These are phyloP conservation scores for Klebsormidium nitens DNA, from an alignment of 139 green algal species.

Conservation along the genomic window DNA sequence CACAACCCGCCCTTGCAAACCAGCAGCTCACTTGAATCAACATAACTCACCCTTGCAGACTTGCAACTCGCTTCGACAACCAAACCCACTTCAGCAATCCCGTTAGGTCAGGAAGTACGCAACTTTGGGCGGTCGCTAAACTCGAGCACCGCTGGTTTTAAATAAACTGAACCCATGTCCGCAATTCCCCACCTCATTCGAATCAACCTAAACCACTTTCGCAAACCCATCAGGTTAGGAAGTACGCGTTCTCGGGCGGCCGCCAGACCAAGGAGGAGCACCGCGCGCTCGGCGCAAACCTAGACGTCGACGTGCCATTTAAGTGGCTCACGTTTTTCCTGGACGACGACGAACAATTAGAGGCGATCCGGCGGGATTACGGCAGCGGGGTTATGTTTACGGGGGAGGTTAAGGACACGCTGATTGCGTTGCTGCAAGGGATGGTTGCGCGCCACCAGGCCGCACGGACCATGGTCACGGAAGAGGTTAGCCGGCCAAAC, in stretches of 20 bases:
- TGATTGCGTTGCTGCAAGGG: constrained; percentile 78
- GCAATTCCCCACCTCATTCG: too few species aligned
- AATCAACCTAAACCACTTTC: too few species aligned
- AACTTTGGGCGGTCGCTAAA: too few species aligned
- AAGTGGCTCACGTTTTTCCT: constrained; percentile 99
- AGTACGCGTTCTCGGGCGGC: constrained; percentile 87
- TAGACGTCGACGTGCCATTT: constrained; percentile 78
- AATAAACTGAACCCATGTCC: too few species aligned
- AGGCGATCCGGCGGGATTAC: constrained; percentile 77
- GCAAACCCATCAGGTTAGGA: constrained; percentile 37
- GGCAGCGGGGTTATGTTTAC: constrained; percentile 82
- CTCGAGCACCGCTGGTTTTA: too few species aligned
- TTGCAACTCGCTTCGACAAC: too few species aligned
- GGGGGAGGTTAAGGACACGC: constrained; percentile 86
- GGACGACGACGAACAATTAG: constrained; percentile 81
- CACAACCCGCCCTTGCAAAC: too few species aligned
- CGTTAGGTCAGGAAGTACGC: too few species aligned
- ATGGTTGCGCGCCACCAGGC: constrained; percentile 73
- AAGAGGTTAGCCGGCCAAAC: constrained; percentile 50
- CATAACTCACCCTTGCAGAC: too few species aligned
- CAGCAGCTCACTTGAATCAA: too few species aligned
- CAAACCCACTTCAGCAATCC: too few species aligned
- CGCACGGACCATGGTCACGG: constrained; percentile 66
- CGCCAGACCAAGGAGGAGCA: constrained; percentile 86
- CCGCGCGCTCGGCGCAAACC: constrained; percentile 70